Evolutionary conservation across 306 rosid genomes (phyloP).

Genomic region (Hippophae tibetana): DNA sequence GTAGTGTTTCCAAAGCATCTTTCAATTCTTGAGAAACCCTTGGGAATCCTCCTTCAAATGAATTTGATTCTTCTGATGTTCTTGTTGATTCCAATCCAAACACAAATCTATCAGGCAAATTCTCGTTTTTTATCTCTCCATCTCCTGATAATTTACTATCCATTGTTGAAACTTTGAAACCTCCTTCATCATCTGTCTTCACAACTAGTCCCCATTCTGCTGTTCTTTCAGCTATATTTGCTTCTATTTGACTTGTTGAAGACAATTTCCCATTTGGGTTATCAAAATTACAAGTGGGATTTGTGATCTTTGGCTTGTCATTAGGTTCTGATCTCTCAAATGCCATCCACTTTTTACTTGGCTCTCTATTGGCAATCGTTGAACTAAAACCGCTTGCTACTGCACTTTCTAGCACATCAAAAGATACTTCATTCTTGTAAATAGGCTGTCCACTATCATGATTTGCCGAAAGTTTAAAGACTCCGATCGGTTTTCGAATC

Average conservation of each 20-base stretch:
- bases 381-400: slow-evolving; percentile 19
- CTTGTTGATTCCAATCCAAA: slow-evolving; percentile 29
- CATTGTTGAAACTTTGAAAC: background rate
- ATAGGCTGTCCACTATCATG: slow-evolving; percentile 11
- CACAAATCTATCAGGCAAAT: slow-evolving; percentile 33
- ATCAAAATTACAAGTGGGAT: slow-evolving; percentile 1
- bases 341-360: slow-evolving; percentile 73
- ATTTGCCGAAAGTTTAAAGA: slow-evolving; percentile 16
- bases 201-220: slow-evolving; percentile 78
- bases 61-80: slow-evolving; percentile 51
- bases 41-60: slow-evolving; percentile 39
- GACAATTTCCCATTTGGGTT: background rate
- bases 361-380: slow-evolving; percentile 11
- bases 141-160: slow-evolving; percentile 24
- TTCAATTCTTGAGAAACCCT: slow-evolving; percentile 68
- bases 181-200: slow-evolving; percentile 29
- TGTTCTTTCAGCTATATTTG: slow-evolving; percentile 45
- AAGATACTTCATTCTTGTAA: background rate
- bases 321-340: slow-evolving; percentile 21
- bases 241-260: slow-evolving; percentile 15
- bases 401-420: background rate
- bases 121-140: slow-evolving; percentile 23
- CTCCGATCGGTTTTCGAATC: slow-evolving; percentile 14
- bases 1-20: slow-evolving; percentile 61
- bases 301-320: background rate